Conservation (phyloP, 106 monocot species). For the Dioscorea alata region DNA sequence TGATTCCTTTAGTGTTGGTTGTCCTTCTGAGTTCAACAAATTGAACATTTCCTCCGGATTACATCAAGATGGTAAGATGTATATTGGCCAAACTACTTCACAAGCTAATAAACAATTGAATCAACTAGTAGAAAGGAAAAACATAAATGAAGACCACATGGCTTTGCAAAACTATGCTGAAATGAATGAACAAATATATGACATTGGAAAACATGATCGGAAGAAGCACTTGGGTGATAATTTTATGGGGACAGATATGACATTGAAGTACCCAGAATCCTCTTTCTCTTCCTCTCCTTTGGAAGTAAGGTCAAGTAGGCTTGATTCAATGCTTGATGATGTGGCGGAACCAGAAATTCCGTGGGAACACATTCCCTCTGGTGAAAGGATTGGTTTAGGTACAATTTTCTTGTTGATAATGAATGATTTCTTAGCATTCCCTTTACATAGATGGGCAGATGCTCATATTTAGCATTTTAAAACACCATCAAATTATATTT, state of each 20-base stretch:
- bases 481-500: too few relatives aligned
- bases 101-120: slow-evolving; percentile 6
- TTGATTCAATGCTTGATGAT: slow-evolving; percentile 89
- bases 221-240: slow-evolving; percentile 34
- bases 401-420: slow-evolving; percentile 17
- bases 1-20: slow-evolving; percentile 5
- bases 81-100: slow-evolving; percentile 9
- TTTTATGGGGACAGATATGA: slow-evolving; percentile 29
- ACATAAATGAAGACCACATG: slow-evolving; percentile 2
- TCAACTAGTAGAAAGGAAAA: slow-evolving; percentile 24
- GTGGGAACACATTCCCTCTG: slow-evolving; percentile 92
- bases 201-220: slow-evolving; percentile 25
- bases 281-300: slow-evolving; percentile 24
- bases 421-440: neutral
- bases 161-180: slow-evolving; percentile 11
- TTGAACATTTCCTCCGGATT: slow-evolving; percentile 21
- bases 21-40: slow-evolving; percentile 14
- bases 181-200: slow-evolving; percentile 18
- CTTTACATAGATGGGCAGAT: too few relatives aligned
- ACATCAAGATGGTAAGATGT: slow-evolving; percentile 6
- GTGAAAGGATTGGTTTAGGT: slow-evolving; percentile 99
- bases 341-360: slow-evolving; percentile 88
- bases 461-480: too few relatives aligned
- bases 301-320: slow-evolving; percentile 29
- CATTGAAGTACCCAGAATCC: slow-evolving; percentile 26